Evolutionary conservation across 192 early-diverging fungal genomes (phyloP), one percentile per base, ranked within the genome.

Genomic region (Coemansia erecta): DNA sequence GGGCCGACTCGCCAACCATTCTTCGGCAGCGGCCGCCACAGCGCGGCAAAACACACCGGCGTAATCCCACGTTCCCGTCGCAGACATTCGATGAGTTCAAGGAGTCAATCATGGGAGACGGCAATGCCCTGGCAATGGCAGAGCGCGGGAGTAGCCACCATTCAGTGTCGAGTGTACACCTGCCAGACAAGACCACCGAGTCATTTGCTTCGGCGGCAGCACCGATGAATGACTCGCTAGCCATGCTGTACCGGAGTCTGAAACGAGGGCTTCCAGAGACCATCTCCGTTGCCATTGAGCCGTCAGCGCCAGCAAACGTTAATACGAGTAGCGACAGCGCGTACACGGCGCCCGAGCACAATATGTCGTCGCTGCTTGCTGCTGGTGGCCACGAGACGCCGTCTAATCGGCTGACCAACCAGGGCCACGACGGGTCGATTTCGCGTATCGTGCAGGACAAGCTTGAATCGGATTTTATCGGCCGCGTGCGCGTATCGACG

Each of bases 381-480:
- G 24, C 3, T 17, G n/a, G 11, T 9, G 21, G 22, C 22, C 8
- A 11, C 47, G 51, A 17, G 51, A 35, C 14, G 43, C 56, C 43
- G 50, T 31, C 22, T 3, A 54, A 15, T 26, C 56, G 39, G n/a
- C 33, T 48, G 58, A 72, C 58, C n/a, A 78, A 72, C 59, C 66
- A 70, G 56, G 68, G 75, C 14, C 75, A 72, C 43, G 61, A 77
- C 53, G 73, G 73, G 17, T 67, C 68, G 11, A 19, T 78, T 37
- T 78, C 75, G 10, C 64, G 44, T 37, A 39, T 70, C 1, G 75
- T 69, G 7, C 64, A 62, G 66, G 59, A 56, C 5, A 78, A 78
- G 66, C 66, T 78, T 50, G 62, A 59, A 13, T 67, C 69, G 0
- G 56, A 64, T 19, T 72, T 78, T 60, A 23, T 62, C 6, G 51